phyloP scores from a whole-genome alignment of 2,329 filamentous ascomycete species.

The Aspergillus vadensis region DNA sequence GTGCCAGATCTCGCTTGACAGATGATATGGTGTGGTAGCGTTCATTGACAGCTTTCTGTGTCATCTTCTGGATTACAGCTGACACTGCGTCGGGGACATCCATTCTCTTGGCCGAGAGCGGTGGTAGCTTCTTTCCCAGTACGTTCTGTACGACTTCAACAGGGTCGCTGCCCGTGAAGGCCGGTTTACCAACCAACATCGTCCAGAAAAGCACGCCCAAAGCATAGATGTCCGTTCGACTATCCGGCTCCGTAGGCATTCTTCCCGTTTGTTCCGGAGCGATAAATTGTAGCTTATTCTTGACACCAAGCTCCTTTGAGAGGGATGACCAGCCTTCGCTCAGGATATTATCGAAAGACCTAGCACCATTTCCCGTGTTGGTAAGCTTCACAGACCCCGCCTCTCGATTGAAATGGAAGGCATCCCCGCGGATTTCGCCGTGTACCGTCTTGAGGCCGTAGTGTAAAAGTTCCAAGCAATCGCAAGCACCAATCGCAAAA shows the following conservation, averaged over 20 bases:
- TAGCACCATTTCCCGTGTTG: conserved; percentile 81
- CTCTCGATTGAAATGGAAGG: conserved; percentile 80
- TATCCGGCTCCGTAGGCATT: conserved; percentile 89
- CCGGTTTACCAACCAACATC: conserved; percentile 74
- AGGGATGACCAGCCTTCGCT: conserved; percentile 84
- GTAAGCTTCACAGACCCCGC: conserved; percentile 73
- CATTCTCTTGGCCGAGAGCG: conserved; percentile 72
- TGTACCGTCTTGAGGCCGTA: conserved; percentile 84
- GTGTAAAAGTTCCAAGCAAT: conserved; percentile 88
- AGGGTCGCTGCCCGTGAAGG: conserved; percentile 77
- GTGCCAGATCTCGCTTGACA: conserved; percentile 75
- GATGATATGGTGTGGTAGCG: conserved; percentile 89
- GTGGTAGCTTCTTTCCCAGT: conserved; percentile 74
- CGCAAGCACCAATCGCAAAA: conserved; percentile 84
- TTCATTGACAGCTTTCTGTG: conserved; percentile 81
- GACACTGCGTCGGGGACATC: conserved; percentile 84
- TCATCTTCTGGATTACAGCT: conserved; percentile 87
- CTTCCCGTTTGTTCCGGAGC: conserved; percentile 93
- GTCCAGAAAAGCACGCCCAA: conserved; percentile 88
- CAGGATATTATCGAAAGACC: conserved; percentile 88
- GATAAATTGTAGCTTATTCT: conserved; percentile 87
- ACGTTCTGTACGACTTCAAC: conserved; percentile 92
- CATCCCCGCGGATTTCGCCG: conserved; percentile 86
- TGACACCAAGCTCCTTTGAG: conserved; percentile 80
- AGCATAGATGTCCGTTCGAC: conserved; percentile 89